Evolutionary conservation across 805 yeast species (phyloP).

Genomic region (Spathaspora boniae): DNA sequence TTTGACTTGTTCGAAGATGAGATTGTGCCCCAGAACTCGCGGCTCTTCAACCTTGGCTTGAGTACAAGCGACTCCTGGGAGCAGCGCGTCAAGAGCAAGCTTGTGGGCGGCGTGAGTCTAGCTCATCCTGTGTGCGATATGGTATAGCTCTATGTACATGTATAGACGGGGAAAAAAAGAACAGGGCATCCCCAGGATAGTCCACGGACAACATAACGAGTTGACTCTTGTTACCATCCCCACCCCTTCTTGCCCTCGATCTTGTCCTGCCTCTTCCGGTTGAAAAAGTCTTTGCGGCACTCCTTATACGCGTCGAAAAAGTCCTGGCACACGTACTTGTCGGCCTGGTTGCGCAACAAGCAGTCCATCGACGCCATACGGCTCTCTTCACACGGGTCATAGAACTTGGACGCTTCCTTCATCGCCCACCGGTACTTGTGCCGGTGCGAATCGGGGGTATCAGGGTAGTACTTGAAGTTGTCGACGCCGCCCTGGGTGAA

Average conservation of each 20-base stretch:
- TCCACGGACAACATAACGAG: neutral
- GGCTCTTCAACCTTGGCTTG: conserved; percentile 3
- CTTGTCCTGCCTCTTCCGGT: conserved; percentile 34
- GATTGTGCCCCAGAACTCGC: conserved; percentile 5
- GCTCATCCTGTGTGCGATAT: conserved; percentile 9
- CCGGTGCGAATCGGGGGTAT: conserved; percentile 69
- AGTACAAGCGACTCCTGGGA: neutral
- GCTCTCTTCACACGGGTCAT: conserved; percentile 91
- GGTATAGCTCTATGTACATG: conserved; percentile 2
- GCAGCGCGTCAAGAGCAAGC: conserved; percentile 5
- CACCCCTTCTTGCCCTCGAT: conserved; percentile 40
- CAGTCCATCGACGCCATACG: conserved; percentile 85
- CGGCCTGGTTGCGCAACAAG: conserved; percentile 70
- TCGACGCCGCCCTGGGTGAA: conserved; percentile 55
- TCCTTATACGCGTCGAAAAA: conserved; percentile 92
- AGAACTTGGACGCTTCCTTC: conserved; percentile 80
- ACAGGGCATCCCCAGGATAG: neutral
- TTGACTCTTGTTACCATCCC: conserved; percentile 23
- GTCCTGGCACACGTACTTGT: conserved; percentile 61
- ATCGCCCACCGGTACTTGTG: conserved; percentile 67
- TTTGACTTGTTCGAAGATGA: conserved; percentile 10
- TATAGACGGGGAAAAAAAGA: conserved; percentile 6
- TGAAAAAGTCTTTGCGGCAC: conserved; percentile 62
- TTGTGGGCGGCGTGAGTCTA: conserved; percentile 8
- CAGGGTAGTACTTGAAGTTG: conserved; percentile 74